Conservation (phyloP, 495 filamentous ascomycete genomes). For the Platismatia glauca region DNA sequence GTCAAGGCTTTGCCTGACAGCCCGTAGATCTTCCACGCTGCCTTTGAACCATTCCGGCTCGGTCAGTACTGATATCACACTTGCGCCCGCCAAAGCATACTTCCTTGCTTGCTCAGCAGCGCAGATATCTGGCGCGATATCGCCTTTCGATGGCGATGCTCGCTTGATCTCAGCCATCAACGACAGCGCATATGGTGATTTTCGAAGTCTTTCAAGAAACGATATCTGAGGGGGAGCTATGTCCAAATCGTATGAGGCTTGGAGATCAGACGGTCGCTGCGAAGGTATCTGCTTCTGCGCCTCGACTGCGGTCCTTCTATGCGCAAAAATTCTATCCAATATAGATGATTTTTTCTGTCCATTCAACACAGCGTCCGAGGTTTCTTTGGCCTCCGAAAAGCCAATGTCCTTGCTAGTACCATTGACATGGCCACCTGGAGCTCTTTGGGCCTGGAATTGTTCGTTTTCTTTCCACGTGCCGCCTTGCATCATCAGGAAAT, state of each 20-base stretch:
- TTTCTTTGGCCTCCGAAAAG: slow-evolving; percentile 17
- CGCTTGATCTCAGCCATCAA: slow-evolving; percentile 97
- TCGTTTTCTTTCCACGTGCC: slow-evolving; percentile 82
- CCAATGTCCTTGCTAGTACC: slow-evolving; percentile 25
- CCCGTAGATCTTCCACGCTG: slow-evolving; percentile 84
- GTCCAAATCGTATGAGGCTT: slow-evolving; percentile 75
- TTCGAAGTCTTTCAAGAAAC: slow-evolving; percentile 68
- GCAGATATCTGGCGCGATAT: slow-evolving; percentile 78
- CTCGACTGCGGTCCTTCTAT: slow-evolving; percentile 65
- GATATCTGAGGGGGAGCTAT: slow-evolving; percentile 78
- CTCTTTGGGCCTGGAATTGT: not conserved
- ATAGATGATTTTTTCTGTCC: slow-evolving; percentile 67
- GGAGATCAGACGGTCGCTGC: slow-evolving; percentile 72
- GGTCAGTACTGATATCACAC: slow-evolving; percentile 92
- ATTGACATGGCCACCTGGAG: slow-evolving; percentile 1
- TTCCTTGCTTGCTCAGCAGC: slow-evolving; percentile 83
- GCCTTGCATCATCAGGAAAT: slow-evolving; percentile 77
- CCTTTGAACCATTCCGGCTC: slow-evolving; percentile 99
- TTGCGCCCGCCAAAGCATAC: slow-evolving; percentile 90
- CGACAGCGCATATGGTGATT: slow-evolving; percentile 71
- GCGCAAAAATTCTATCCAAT: slow-evolving; percentile 82
- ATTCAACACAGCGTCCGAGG: slow-evolving; percentile 5
- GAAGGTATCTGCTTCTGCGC: slow-evolving; percentile 83
- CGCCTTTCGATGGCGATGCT: slow-evolving; percentile 91
- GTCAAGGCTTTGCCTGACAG: slow-evolving; percentile 77